Base-by-base conservation (phyloP, 1,139 yeast species). In the Candida labiduridarum region DNA sequence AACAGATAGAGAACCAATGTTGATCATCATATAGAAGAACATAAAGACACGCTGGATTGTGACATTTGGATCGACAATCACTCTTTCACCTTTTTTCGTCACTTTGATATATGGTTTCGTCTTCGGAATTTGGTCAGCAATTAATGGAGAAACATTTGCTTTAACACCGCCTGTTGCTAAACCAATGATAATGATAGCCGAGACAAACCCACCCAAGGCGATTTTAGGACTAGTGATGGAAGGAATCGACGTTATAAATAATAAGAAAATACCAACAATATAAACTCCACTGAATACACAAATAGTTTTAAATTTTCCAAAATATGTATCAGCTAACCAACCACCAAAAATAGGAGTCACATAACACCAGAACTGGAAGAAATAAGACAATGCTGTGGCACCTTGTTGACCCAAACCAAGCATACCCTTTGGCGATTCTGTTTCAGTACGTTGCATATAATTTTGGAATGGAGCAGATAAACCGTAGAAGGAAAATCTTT, bases 91-190 rank as follows among this genome's bases (percentile, higher is more conserved):
- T n/a, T 62, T 54, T 46, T 68, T 68, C 57, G 70, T 65, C 36
- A 65, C 64, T 49, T 63, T 67, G 46, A 72, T 68, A 18, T 56
- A 54, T 19, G 77, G 76, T 50, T 63, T 67, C 35, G 66, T 65
- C 51, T 69, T 72, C 59, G 78, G 78, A 52, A 74, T 64, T 71
- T 88, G 96, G 61, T 87, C 95, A 47, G 90, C 90, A 64, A 88
- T 81, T 64, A 87, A 75, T 29, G 94, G 94, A 22, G 89, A 78
- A 45, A 87, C 84, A 59, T 87, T 87, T 38, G 92, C 77, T 67
- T 88, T 88, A 64, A 88, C 88, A 64, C 91, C 86, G 64, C 95
- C 95, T 29, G 94, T 85, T 49, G 89, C 94, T 41, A 86, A 59
- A 60, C 94, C 94, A 62, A 88, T 81, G 50, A 84, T 67, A 51